Conservation (phyloP, 495 filamentous ascomycete species). For the Astrocystis sublimbata region DNA sequence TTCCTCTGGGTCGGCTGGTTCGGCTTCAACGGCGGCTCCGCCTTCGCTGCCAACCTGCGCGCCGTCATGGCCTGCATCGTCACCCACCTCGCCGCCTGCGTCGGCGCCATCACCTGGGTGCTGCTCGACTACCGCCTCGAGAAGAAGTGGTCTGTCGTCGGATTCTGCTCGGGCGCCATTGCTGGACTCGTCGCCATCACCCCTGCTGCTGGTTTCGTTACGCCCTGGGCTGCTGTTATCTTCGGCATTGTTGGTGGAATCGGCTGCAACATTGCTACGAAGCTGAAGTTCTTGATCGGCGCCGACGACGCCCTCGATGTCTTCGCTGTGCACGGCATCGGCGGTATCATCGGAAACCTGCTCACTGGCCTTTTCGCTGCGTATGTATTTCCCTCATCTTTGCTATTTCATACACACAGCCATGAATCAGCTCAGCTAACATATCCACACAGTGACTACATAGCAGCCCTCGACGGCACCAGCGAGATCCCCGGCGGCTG, state of each 20-base stretch:
- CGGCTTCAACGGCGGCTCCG: constrained; percentile 95
- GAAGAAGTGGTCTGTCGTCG: constrained; percentile 98
- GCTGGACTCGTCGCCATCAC: constrained; percentile 88
- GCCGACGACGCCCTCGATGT: constrained; percentile 81
- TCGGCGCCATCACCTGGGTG: constrained; percentile 85
- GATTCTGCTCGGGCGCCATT: constrained; percentile 95
- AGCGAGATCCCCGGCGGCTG: constrained; percentile 66
- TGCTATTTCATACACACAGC: neutral
- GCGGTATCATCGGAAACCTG: constrained; percentile 74
- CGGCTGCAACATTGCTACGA: constrained; percentile 91
- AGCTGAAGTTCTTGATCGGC: constrained; percentile 76
- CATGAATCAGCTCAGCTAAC: neutral
- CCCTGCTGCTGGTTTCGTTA: constrained; percentile 83
- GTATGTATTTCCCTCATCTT: constrained; percentile 46
- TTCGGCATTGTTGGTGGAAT: constrained; percentile 83
- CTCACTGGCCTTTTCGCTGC: constrained; percentile 79
- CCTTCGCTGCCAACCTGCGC: constrained; percentile 95
- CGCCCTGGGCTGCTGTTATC: constrained; percentile 85
- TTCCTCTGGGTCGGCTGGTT: constrained; percentile 99
- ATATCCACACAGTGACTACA: constrained; percentile 59
- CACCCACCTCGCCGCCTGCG: constrained; percentile 86
- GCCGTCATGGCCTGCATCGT: constrained; percentile 98
- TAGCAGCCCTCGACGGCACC: constrained; percentile 72
- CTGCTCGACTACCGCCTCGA: constrained; percentile 93
- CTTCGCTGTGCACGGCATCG: constrained; percentile 77